Conservation (phyloP, 2,329 filamentous ascomycete species). For the Hypoxylon sp. region DNA sequence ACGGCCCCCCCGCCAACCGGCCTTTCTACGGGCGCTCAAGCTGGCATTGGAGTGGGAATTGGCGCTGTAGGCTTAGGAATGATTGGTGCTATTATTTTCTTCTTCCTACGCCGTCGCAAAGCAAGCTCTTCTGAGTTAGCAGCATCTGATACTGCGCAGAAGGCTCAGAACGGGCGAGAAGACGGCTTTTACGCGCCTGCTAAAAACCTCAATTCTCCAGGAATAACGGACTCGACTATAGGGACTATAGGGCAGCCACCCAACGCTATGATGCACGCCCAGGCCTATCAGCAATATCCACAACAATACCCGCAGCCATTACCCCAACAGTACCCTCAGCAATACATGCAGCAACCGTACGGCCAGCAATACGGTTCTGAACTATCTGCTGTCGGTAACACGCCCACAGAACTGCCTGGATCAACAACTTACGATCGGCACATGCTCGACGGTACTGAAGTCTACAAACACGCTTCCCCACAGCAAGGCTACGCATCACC, state of each 20-base stretch:
- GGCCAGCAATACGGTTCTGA: constrained; percentile 43
- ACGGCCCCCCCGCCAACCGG: constrained; percentile 20
- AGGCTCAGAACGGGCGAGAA: constrained; percentile 19
- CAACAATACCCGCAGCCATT: constrained; percentile 30
- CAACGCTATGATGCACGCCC: constrained; percentile 28
- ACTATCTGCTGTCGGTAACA: constrained; percentile 31
- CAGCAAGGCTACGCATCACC: constrained; percentile 8
- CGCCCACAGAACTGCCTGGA: constrained; percentile 37
- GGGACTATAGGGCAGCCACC: constrained; percentile 28
- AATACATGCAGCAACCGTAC: constrained; percentile 38
- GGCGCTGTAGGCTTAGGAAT: constrained; percentile 44
- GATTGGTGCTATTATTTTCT: constrained; percentile 45
- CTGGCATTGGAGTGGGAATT: constrained; percentile 54
- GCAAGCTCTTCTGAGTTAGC: constrained; percentile 17
- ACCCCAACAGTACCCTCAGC: constrained; percentile 35
- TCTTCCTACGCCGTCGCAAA: constrained; percentile 49
- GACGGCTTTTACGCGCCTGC: constrained; percentile 45
- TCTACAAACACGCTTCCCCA: constrained; percentile 11
- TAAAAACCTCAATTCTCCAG: constrained; percentile 37
- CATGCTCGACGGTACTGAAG: constrained; percentile 32
- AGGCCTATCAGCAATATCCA: constrained; percentile 15
- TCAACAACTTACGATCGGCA: constrained; percentile 32
- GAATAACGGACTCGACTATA: constrained; percentile 25
- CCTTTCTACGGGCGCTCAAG: constrained; percentile 51
- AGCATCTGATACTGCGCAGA: constrained; percentile 7